Evolutionary conservation across 1,139 yeast genomes (phyloP).

Genomic region (Suhomyces kunorum): DNA sequence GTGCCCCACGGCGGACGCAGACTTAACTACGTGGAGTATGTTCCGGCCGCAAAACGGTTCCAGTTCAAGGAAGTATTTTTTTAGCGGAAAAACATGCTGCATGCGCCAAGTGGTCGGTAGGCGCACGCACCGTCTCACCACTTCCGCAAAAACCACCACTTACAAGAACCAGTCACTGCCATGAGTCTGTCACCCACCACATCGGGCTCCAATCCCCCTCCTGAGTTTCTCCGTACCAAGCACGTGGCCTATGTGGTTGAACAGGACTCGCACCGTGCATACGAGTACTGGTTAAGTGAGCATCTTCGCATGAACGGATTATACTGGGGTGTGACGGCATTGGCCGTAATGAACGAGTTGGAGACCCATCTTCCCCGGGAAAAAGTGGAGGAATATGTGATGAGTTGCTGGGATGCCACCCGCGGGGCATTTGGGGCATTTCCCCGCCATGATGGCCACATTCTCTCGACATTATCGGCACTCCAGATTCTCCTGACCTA

Average conservation of each 20-base stretch:
- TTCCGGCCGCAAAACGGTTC: constrained; percentile 55
- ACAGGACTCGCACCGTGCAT: constrained; percentile 42
- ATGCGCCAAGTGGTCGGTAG: too few species aligned
- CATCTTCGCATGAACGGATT: constrained; percentile 88
- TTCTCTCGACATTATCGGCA: constrained; percentile 85
- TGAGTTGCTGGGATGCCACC: constrained; percentile 60
- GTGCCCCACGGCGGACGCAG: constrained; percentile 44
- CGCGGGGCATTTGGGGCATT: constrained; percentile 89
- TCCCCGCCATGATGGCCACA: constrained; percentile 86
- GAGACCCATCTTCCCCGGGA: constrained; percentile 55
- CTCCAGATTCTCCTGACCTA: constrained; percentile 74
- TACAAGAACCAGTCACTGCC: too few species aligned
- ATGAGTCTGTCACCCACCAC: neutral
- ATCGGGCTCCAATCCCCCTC: too few species aligned
- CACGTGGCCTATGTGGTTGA: constrained; percentile 40
- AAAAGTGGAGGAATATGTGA: constrained; percentile 67
- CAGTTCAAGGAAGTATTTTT: constrained; percentile 36
- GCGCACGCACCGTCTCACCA: neutral
- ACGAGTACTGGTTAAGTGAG: constrained; percentile 88
- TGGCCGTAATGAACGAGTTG: constrained; percentile 58
- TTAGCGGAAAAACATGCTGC: neutral
- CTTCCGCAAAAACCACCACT: neutral
- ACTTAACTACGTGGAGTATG: constrained; percentile 70
- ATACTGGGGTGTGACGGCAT: constrained; percentile 91
- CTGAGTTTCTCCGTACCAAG: constrained; percentile 26